phyloP scores from a whole-genome alignment of 1,284 basidiomycete genomes.

The Naganishia sp. region DNA sequence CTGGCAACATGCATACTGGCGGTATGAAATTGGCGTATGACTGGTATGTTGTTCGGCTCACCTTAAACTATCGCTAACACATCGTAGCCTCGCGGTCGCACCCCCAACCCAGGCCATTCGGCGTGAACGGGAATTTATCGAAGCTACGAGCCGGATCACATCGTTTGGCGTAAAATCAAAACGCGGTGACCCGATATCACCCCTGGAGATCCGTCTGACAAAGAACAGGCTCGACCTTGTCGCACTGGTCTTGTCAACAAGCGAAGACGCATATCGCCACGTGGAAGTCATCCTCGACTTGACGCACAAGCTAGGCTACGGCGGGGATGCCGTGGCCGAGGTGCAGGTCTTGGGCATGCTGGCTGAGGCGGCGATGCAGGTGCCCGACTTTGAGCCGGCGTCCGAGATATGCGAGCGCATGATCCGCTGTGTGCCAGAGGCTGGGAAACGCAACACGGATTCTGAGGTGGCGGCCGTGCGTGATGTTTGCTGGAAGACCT shows the following conservation, averaged over 20 bases:
- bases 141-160: conserved; percentile 83
- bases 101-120: conserved; percentile 63
- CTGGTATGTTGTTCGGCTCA: conserved; percentile 63
- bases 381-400: conserved; percentile 72
- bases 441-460: conserved; percentile 18
- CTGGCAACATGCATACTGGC: conserved; percentile 84
- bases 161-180: conserved; percentile 76
- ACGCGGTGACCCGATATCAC: conserved; percentile 74
- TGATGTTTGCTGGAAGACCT: conserved; percentile 82
- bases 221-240: conserved; percentile 77
- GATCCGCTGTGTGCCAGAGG: conserved; percentile 40
- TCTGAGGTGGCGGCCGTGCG: conserved; percentile 51
- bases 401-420: conserved; percentile 71
- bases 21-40: conserved; percentile 95
- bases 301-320: conserved; percentile 79
- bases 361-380: conserved; percentile 75
- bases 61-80: neutral
- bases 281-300: conserved; percentile 85
- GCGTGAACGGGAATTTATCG: conserved; percentile 84
- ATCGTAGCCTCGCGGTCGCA: conserved; percentile 70
- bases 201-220: conserved; percentile 84
- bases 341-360: conserved; percentile 84
- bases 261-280: conserved; percentile 81
- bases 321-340: conserved; percentile 67
- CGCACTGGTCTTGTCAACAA: conserved; percentile 75